A percentile compares a stretch with the other conserved stretches of the same genome.
phyloP scores from a whole-genome alignment of 768 basidiomycete genomes.

The Artomyces pyxidatus region DNA sequence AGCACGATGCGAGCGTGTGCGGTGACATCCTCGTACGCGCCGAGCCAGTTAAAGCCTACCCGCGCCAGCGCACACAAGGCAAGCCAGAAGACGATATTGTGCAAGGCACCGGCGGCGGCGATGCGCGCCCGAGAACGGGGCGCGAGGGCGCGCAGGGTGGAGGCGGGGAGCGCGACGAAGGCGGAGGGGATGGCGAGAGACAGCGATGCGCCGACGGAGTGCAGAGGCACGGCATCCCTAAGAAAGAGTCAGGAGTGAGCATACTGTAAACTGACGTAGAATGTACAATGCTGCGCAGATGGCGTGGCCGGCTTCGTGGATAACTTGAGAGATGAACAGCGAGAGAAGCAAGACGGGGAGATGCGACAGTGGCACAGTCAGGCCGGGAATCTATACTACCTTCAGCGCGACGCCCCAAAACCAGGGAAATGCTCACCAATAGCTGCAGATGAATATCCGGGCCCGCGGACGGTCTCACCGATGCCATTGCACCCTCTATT shows the following conservation, averaged over 20 bases:
- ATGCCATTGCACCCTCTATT: background rate
- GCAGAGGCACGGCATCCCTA: constrained; percentile 60
- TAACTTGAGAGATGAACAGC: constrained; percentile 54
- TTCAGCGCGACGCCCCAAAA: background rate
- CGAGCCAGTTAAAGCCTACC: constrained; percentile 8
- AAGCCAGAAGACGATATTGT: constrained; percentile 60
- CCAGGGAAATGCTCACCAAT: constrained; percentile 6
- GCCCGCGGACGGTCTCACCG: background rate
- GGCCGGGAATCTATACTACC: constrained; percentile 60
- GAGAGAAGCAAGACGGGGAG: constrained; percentile 57
- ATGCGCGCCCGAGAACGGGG: constrained; percentile 48
- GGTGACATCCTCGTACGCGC: constrained; percentile 49
- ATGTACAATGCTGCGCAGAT: constrained; percentile 67
- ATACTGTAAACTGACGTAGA: background rate
- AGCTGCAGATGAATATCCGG: constrained; percentile 8
- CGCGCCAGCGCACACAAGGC: constrained; percentile 30
- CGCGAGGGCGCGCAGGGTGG: constrained; percentile 30
- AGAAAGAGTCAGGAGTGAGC: background rate
- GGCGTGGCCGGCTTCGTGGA: constrained; percentile 80
- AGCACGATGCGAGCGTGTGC: constrained; percentile 47
- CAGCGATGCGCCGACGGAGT: constrained; percentile 53
- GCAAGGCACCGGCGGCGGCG: constrained; percentile 67
- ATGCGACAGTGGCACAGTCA: constrained; percentile 72
- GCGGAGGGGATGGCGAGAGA: constrained; percentile 63
- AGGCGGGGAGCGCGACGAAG: constrained; percentile 54